Evolutionary conservation across 805 yeast genomes (phyloP).

Genomic region (Nematodospora valgi): DNA sequence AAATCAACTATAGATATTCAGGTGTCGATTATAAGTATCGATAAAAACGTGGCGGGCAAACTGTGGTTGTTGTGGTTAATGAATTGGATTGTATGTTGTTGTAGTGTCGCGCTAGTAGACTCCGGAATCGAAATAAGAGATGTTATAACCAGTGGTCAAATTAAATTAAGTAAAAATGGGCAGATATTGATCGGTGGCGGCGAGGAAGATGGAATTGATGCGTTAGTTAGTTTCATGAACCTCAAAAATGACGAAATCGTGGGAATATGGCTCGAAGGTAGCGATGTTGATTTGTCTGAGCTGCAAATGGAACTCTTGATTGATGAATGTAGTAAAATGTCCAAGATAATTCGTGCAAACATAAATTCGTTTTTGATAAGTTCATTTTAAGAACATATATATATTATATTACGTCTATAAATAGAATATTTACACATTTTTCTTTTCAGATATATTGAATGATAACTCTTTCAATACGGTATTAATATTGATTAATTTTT

Average conservation of each 20-base stretch:
- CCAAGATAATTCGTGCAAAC: conserved; percentile 40
- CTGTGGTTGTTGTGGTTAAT: conserved; percentile 32
- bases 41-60: conserved; percentile 17
- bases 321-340: conserved; percentile 43
- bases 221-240: conserved; percentile 50
- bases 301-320: conserved; percentile 24
- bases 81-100: conserved; percentile 56
- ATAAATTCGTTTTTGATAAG: conserved; percentile 43
- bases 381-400: conserved; percentile 5
- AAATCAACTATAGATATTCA: conserved; percentile 84
- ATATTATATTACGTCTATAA: background rate
- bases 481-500: conserved; percentile 33
- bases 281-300: conserved; percentile 18
- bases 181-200: conserved; percentile 16
- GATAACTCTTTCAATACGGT: conserved; percentile 33
- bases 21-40: conserved; percentile 59
- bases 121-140: conserved; percentile 81
- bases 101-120: conserved; percentile 75
- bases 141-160: conserved; percentile 65
- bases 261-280: conserved; percentile 52
- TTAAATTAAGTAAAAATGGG: conserved; percentile 14
- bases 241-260: conserved; percentile 55
- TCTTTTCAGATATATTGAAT: conserved; percentile 3
- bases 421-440: conserved; percentile 4
- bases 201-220: conserved; percentile 23